A percentile compares a stretch with the other conserved stretches of the same genome.
Conservation (phyloP, 768 basidiomycete species). For the Goffeauzyma gilvescens region DNA sequence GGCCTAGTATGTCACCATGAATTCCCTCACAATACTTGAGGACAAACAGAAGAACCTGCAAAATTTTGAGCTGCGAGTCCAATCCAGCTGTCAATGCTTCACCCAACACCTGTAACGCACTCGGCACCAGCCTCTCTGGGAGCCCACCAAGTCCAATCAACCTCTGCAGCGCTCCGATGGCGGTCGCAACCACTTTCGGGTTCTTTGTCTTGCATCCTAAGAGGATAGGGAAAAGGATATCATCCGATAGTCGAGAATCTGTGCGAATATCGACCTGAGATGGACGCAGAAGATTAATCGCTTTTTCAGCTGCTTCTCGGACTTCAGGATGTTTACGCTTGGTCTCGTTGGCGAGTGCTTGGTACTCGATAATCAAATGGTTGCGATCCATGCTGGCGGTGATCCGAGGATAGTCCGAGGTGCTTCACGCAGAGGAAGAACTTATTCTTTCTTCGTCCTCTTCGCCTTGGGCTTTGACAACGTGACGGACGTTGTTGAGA, state of each 20-base stretch:
- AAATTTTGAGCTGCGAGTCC: constrained; percentile 82
- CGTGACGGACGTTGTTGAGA: too few relatives aligned
- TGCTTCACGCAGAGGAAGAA: too few relatives aligned
- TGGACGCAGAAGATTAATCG: constrained; percentile 19
- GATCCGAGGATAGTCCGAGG: too few relatives aligned
- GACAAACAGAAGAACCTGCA: constrained; percentile 78
- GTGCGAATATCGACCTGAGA: background rate
- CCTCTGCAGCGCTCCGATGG: constrained; percentile 73
- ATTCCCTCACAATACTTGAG: constrained; percentile 72
- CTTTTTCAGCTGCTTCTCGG: constrained; percentile 40
- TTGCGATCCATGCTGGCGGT: too few relatives aligned
- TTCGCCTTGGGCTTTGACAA: too few relatives aligned
- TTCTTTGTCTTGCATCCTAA: constrained; percentile 88
- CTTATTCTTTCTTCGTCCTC: too few relatives aligned
- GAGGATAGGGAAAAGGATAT: constrained; percentile 67
- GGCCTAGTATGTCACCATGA: constrained; percentile 58
- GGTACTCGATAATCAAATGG: constrained; percentile 30
- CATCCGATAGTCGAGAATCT: constrained; percentile 36
- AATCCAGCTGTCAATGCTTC: constrained; percentile 84
- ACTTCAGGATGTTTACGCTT: constrained; percentile 78
- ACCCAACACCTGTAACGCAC: constrained; percentile 64
- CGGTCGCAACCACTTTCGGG: constrained; percentile 81
- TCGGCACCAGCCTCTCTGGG: too few relatives aligned
- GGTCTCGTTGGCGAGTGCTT: constrained; percentile 72
- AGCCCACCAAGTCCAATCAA: constrained; percentile 73